phyloP scores from a whole-genome alignment of 1,284 basidiomycete species.

The Sphagnurus paluster region DNA sequence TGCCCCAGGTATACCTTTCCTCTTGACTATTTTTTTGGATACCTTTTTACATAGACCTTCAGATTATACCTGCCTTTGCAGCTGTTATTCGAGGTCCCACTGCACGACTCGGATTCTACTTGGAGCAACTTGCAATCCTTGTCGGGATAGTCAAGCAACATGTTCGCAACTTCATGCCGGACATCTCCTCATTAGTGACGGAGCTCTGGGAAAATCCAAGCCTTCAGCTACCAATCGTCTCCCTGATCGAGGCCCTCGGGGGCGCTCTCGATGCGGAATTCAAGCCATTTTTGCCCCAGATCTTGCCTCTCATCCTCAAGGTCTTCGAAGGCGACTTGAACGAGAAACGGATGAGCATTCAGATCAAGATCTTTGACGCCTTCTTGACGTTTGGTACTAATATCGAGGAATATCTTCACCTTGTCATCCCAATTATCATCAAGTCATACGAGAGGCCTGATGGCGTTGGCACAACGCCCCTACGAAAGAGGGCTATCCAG shows the following conservation, averaged over 20 bases:
- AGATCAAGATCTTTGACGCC: constrained; percentile 92
- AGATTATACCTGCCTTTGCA: constrained; percentile 98
- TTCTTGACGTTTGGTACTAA: constrained; percentile 95
- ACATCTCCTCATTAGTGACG: constrained; percentile 80
- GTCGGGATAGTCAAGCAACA: constrained; percentile 98
- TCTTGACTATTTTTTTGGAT: constrained; percentile 1
- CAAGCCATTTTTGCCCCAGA: constrained; percentile 93
- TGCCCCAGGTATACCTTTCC: constrained; percentile 74
- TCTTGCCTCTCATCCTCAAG: constrained; percentile 88
- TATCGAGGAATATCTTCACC: constrained; percentile 97
- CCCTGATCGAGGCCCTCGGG: constrained; percentile 93
- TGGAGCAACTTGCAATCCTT: constrained; percentile 95
- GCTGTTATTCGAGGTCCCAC: constrained; percentile 83
- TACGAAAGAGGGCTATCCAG: constrained; percentile 89
- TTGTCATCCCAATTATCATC: constrained; percentile 95
- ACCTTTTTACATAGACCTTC: constrained; percentile 8
- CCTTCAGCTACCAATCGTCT: constrained; percentile 91
- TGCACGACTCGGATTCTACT: constrained; percentile 87
- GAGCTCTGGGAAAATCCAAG: constrained; percentile 89
- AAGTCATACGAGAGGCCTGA: constrained; percentile 88
- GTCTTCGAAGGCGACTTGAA: constrained; percentile 87
- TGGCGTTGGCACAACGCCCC: constrained; percentile 52
- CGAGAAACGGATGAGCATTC: constrained; percentile 77
- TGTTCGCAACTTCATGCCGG: constrained; percentile 87
- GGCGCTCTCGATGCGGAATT: constrained; percentile 97